Percentiles rank a stretch among this genome's conserved stretches.
These are phyloP conservation scores for Aspergillus taichungensis DNA, from an alignment of 495 filamentous ascomycete genomes.

Conservation along the genomic window DNA sequence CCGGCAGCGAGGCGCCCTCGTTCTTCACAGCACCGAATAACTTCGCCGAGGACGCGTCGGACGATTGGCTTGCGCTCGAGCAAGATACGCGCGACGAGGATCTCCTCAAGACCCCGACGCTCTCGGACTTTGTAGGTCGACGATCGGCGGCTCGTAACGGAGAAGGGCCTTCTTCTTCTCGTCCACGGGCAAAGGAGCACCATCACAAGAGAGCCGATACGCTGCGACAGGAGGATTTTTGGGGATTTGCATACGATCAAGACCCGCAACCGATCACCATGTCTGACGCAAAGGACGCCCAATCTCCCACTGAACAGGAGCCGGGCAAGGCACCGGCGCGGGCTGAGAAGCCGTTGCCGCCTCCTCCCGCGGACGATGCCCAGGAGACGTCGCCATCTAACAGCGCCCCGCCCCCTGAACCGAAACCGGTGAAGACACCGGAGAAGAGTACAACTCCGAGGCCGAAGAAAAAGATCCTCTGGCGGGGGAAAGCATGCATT, in stretches of 20 bases:
- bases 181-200: conserved; percentile 36
- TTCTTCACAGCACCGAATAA: conserved; percentile 37
- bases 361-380: conserved; percentile 28
- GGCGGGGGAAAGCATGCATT: conserved; percentile 66
- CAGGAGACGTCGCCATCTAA: conserved; percentile 3
- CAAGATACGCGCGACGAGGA: conserved; percentile 32
- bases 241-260: conserved; percentile 39
- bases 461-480: conserved; percentile 39
- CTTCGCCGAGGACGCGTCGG: conserved; percentile 34
- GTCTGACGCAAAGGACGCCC: conserved; percentile 24
- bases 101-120: conserved; percentile 34
- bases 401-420: conserved; percentile 1
- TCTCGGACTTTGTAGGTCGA: conserved; percentile 31
- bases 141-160: conserved; percentile 9
- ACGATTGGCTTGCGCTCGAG: conserved; percentile 40
- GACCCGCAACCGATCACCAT: conserved; percentile 27
- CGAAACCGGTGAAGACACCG: conserved; percentile 9
- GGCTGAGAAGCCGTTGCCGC: conserved; percentile 40
- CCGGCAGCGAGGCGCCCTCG: conserved; percentile 43
- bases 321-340: conserved; percentile 13
- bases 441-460: conserved; percentile 20
- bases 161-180: conserved; percentile 13
- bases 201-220: conserved; percentile 54
- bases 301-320: conserved; percentile 14
- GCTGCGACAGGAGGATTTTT: conserved; percentile 50